A percentile compares a stretch with the other conserved stretches of the same genome.
These are phyloP conservation scores for Dactylorhiza incarnata DNA, from an alignment of 106 monocot genomes.

Conservation along the genomic window DNA sequence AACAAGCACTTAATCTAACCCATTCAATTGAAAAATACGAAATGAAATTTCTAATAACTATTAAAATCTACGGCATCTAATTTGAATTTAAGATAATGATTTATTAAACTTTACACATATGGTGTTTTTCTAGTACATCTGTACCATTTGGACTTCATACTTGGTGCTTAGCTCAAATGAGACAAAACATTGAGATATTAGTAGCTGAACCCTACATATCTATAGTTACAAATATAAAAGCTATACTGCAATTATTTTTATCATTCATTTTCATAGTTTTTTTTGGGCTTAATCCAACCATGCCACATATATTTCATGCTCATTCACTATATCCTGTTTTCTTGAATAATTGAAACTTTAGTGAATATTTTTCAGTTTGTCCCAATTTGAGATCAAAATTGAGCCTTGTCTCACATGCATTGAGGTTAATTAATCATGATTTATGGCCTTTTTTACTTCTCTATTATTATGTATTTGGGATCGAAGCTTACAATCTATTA, in stretches of 20 bases:
- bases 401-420: not conserved
- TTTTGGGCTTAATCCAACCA: not conserved
- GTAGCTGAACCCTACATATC: not conserved
- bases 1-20: not conserved
- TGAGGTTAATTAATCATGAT: not conserved
- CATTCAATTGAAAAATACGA: not conserved
- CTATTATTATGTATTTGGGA: not conserved
- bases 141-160: not conserved
- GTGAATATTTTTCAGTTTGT: not conserved
- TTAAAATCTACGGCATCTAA: not conserved
- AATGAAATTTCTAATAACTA: not conserved
- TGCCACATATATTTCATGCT: not conserved
- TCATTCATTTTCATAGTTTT: too few relatives aligned
- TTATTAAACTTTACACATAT: not conserved
- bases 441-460: not conserved
- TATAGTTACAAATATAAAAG: not conserved
- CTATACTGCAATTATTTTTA: too few relatives aligned
- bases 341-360: not conserved
- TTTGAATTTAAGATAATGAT: not conserved
- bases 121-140: too few relatives aligned
- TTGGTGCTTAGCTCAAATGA: not conserved
- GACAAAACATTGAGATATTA: not conserved
- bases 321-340: not conserved
- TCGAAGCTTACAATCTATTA: not conserved
- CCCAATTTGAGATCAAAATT: not conserved